phyloP scores from a whole-genome alignment of 1,139 yeast species.

The Geotrichum carabidarum region DNA sequence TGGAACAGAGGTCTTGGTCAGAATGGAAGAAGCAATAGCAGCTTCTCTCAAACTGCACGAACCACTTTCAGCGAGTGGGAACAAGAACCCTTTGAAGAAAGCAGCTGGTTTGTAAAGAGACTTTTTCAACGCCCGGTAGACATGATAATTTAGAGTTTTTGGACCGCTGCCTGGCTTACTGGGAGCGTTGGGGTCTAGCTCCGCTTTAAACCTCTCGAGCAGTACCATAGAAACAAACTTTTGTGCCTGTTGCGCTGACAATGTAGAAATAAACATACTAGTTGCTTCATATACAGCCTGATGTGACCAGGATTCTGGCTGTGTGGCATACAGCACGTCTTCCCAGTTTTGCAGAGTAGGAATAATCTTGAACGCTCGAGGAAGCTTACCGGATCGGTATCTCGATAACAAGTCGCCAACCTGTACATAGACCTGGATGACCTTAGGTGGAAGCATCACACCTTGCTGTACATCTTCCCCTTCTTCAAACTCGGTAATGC shows the following conservation, averaged over 20 bases:
- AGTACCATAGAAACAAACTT: conserved; percentile 70
- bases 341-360: conserved; percentile 94
- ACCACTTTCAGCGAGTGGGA: conserved; percentile 66
- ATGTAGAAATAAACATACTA: conserved; percentile 82
- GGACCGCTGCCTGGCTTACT: conserved; percentile 8
- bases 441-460: conserved; percentile 90
- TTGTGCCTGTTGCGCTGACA: conserved; percentile 84
- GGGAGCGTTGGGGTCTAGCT: conserved; percentile 59
- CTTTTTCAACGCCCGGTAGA: conserved; percentile 85
- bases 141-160: conserved; percentile 65
- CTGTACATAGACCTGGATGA: conserved; percentile 86
- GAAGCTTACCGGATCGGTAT: conserved; percentile 92
- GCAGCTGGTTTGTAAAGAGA: conserved; percentile 96
- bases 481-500: conserved; percentile 22
- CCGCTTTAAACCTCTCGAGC: conserved; percentile 76
- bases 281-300: conserved; percentile 95
- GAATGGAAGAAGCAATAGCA: conserved; percentile 86
- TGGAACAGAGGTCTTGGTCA: conserved; percentile 85
- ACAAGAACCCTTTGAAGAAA: conserved; percentile 89
- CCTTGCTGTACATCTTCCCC: conserved; percentile 37
- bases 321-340: conserved; percentile 85
- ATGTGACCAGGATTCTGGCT: conserved; percentile 94
- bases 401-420: conserved; percentile 82
- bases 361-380: conserved; percentile 87
- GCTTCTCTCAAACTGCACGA: conserved; percentile 86